Evolutionary conservation across 192 early-diverging fungal genomes (phyloP), one percentile per base, ranked within the genome.

Genomic region (Podila epigama): DNA sequence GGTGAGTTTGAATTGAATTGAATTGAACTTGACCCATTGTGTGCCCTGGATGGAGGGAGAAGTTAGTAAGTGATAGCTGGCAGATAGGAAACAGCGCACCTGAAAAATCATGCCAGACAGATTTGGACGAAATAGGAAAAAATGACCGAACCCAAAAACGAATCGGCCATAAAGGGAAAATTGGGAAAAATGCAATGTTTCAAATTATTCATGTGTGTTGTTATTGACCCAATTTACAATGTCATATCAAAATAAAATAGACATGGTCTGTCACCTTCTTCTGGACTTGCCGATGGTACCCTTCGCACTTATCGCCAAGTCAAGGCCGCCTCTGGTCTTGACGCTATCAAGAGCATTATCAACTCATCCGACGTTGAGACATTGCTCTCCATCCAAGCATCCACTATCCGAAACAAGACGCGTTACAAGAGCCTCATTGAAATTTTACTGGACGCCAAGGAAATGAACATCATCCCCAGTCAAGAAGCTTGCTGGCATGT

Each of bases 341-440:
- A 64, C 35, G 66, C 55, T 40, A 37, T 77, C 61, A 77, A 63
- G 40, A 42, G 36, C 8, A 37, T 64, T 18, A 48, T 77, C 37
- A 54, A 34, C 56, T 33, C 48, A 4, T 28, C 36, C 18, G 73
- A 77, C 53, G 32, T 77, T 12, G 73, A 77, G 15, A 68, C 65
- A 3, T 29, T 77, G 28, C 66, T 77, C 48, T 20, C 48, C 0
- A 50, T 77, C 15, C 73, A 77, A 50, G 59, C 73, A 0, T 68
- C 73, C n/a, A 42, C 68, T 28, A 57, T 41, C 15, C 53, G 34
- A 8, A 52, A 51, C 28, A 58, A 42, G 36, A 58, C 36, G 34
- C 66, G 73, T 18, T 77, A 77, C 40, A 77, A 77, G 65, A 59
- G 68, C 18, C 51, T 77, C 42, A 77, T 77, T 53, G 73, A 77